Conservation (phyloP, 345 rosid species). For the Geranium brycei region DNA sequence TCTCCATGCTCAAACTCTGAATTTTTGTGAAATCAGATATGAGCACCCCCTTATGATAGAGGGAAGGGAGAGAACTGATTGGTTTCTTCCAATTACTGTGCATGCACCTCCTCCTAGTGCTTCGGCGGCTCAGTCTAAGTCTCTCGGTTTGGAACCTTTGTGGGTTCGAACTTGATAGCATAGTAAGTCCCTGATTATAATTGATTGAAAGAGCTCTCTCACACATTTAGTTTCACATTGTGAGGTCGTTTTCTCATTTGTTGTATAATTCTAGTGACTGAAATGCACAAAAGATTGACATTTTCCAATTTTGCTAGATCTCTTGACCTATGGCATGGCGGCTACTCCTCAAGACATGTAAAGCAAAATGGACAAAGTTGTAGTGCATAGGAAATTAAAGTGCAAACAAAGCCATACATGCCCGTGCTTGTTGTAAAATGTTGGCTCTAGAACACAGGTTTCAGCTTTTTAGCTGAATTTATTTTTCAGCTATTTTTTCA, state of each 20-base stretch:
- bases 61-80: conserved; percentile 73
- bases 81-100: conserved; percentile 89
- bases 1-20: neutral
- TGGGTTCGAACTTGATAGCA: conserved; percentile 54
- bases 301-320: neutral
- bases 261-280: neutral
- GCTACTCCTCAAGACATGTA: neutral
- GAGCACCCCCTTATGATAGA: conserved; percentile 82
- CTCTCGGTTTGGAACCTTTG: conserved; percentile 54
- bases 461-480: too few species aligned
- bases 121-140: conserved; percentile 33
- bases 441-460: too few species aligned
- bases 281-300: neutral
- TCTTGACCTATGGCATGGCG: neutral
- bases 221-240: too few species aligned
- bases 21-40: conserved; percentile 35
- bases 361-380: neutral
- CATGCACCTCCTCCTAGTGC: conserved; percentile 74
- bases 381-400: neutral
- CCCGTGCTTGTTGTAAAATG: too few species aligned
- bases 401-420: neutral
- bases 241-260: neutral
- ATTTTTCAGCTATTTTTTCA: too few species aligned
- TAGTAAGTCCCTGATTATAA: neutral
- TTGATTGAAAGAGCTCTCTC: neutral